Evolutionary conservation across 2,329 filamentous ascomycete species (phyloP), one percentile per base, ranked within the genome.

Genomic region (Clarireedia paspali): DNA sequence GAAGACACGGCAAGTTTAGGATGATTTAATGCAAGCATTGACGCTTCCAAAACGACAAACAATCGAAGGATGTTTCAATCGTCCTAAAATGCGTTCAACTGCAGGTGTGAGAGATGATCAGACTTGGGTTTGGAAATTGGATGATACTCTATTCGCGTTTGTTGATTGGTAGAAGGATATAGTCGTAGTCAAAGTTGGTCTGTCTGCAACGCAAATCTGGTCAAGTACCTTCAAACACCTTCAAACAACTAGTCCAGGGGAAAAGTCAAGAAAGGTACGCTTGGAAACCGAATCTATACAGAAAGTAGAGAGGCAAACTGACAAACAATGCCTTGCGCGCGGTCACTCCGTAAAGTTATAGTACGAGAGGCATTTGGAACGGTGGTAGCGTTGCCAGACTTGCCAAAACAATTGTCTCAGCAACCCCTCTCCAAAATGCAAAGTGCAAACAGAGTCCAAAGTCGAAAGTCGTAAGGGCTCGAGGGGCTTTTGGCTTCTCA

Each of bases 1-100:
- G 42, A 50, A 34, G 34, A 42, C 46, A 20, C 47, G 46, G 51
- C 47, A 57, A 46, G 53, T 59, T 61, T 57, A 59, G 53, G 53
- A 63, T 50, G n/a, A 46, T 56, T 55, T 55, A 57, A 34, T 57
- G 47, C 52, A 59, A 60, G 66, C 64, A 67, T 64, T 60, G 64
- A 62, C 60, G 55, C 46, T 57, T 39, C 26, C 50, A 39, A 57
- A 62, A 62, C 30, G 58, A 60, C 27, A 57, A 51, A 58, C 50
- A 57, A 57, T 53, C 50, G 40, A 53, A 20, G 34, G 58, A 57
- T 53, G 63, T 64, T 64, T 65, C 63, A 65, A 52, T 39, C 45
- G 46, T 45, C 44, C 47, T 49, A 59, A 40, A 59, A 50, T 38
- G 45, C 53, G 52, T 58, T 30, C 34, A 7, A 34, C 26, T 46